Conservation (phyloP, 306 rosid species). For the Cucumis hystrix region DNA sequence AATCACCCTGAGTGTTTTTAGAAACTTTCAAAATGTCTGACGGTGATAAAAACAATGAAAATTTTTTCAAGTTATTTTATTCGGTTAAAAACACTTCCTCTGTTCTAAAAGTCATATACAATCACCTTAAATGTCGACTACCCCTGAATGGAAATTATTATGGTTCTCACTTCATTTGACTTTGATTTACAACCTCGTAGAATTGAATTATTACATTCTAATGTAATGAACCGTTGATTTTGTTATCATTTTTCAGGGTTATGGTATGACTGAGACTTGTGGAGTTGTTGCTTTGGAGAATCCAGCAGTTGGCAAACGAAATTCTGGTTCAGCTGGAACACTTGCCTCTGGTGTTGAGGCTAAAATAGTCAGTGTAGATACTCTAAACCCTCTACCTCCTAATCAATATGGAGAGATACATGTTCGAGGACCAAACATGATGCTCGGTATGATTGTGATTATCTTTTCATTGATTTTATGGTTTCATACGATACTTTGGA, state of each 20-base stretch:
- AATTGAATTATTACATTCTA: not conserved
- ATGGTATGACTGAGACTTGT: slow-evolving; percentile 95
- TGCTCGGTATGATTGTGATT: slow-evolving; percentile 36
- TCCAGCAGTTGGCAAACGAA: slow-evolving; percentile 30
- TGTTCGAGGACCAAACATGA: slow-evolving; percentile 86
- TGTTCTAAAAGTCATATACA: not conserved
- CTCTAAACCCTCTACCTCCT: slow-evolving; percentile 77
- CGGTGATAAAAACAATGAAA: not conserved
- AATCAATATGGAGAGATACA: slow-evolving; percentile 78
- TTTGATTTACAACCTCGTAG: not conserved
- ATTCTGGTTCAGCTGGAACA: slow-evolving; percentile 58
- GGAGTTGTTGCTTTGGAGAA: slow-evolving; percentile 52
- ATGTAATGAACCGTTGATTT: not conserved
- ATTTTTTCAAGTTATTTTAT: not conserved
- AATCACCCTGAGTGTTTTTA: not conserved
- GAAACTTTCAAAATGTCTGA: not conserved
- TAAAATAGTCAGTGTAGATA: slow-evolving; percentile 64
- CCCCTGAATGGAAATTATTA: not conserved
- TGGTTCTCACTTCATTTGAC: not conserved
- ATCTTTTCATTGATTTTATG: not conserved
- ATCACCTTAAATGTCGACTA: not conserved
- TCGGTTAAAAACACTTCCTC: not conserved
- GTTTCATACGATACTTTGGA: not conserved
- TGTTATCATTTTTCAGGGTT: slow-evolving; percentile 37
- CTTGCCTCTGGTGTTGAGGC: slow-evolving; percentile 67